Evolutionary conservation across 768 basidiomycete species (phyloP).

Genomic region (Suillus discolor): DNA sequence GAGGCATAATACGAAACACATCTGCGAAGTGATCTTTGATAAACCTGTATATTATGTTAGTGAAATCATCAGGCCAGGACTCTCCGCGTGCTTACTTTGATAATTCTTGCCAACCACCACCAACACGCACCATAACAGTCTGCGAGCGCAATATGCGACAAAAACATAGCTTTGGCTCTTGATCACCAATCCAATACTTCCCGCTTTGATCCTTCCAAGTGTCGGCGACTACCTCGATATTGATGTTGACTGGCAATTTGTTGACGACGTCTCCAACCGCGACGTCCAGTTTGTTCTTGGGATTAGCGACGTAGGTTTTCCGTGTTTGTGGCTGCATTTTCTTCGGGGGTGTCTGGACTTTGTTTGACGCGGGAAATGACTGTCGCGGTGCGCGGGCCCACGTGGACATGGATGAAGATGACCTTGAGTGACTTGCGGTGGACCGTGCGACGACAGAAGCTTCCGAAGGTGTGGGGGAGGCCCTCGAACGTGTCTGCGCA

Average conservation of each 20-base stretch:
- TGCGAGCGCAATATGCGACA: constrained; percentile 89
- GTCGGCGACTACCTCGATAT: constrained; percentile 76
- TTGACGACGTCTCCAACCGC: constrained; percentile 94
- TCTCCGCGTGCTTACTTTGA: constrained; percentile 64
- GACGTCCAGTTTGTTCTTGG: constrained; percentile 89
- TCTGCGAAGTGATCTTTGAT: constrained; percentile 87
- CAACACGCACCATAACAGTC: constrained; percentile 95
- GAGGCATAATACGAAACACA: constrained; percentile 68
- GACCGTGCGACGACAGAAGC: constrained; percentile 54
- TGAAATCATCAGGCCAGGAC: neutral
- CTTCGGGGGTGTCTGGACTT: constrained; percentile 48
- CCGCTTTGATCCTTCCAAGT: constrained; percentile 93
- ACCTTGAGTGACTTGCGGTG: constrained; percentile 39
- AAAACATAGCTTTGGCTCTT: constrained; percentile 88
- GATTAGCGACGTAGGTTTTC: constrained; percentile 82
- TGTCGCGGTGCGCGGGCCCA: constrained; percentile 73
- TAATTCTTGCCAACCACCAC: constrained; percentile 92
- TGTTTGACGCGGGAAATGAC: constrained; percentile 52
- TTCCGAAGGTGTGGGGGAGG: constrained; percentile 68
- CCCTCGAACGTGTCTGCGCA: constrained; percentile 45
- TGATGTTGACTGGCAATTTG: constrained; percentile 81
- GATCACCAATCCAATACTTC: constrained; percentile 95
- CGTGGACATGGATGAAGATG: constrained; percentile 52
- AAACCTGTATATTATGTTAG: constrained; percentile 54
- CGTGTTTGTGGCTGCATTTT: constrained; percentile 41